Conservation (phyloP, 495 filamentous ascomycete species). For the Tuber microsphaerosporum region DNA sequence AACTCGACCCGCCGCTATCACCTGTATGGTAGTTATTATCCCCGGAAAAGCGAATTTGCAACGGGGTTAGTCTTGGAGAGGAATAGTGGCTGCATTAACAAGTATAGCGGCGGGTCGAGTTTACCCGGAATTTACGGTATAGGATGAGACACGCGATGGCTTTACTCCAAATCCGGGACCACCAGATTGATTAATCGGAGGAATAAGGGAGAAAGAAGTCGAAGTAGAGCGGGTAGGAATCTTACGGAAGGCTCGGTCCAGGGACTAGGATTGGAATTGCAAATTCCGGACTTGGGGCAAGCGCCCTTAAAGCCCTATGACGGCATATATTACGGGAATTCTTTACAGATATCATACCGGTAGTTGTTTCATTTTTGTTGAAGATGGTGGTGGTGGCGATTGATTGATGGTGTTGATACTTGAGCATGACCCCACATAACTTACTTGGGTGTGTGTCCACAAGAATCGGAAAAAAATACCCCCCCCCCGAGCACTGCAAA, state of each 20-base stretch:
- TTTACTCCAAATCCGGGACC: background rate
- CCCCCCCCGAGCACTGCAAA: too few relatives aligned
- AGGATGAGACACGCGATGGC: background rate
- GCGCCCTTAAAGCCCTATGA: background rate
- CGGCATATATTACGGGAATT: background rate
- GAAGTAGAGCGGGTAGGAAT: background rate
- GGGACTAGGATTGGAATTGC: background rate
- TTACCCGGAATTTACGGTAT: too few relatives aligned
- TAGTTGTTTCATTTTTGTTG: background rate
- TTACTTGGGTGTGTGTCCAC: background rate
- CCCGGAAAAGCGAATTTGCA: too few relatives aligned
- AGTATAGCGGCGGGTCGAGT: too few relatives aligned
- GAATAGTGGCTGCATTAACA: too few relatives aligned
- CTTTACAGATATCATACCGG: background rate
- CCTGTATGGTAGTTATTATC: too few relatives aligned
- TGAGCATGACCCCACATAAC: background rate
- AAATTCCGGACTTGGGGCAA: background rate
- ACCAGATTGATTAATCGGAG: background rate
- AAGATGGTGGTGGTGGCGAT: background rate
- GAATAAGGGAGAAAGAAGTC: background rate
- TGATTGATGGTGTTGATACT: slow-evolving; percentile 1
- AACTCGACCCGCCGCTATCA: too few relatives aligned
- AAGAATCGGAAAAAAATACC: too few relatives aligned
- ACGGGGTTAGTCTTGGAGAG: too few relatives aligned
- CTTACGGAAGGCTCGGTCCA: background rate